Evolutionary conservation across 331 rosid genomes (phyloP), one percentile per base, ranked within the genome.

Genomic region (Rhamnella rubrinervis): DNA sequence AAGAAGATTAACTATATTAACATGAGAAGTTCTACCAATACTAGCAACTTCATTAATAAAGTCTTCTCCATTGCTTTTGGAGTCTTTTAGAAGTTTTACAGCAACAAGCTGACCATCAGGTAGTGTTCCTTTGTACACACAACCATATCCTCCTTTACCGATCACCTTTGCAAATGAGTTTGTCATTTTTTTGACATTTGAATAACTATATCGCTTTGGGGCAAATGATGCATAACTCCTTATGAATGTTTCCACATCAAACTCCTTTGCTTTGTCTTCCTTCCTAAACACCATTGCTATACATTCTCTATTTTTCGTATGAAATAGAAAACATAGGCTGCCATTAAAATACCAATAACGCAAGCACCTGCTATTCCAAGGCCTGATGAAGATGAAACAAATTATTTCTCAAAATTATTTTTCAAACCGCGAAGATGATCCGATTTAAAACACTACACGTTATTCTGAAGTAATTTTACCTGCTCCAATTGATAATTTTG

Each of bases 351-450:
- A 5, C 38, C 84, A 53, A 75, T 63, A 73, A 76, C 55, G 47
- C 35, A 79, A 4, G 65, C 97, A 67, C 75, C 88, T 68, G 83
- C 89, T n/a, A 18, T 58, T 31, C 13, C 41, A 69, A 26, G 23
- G 46, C 91, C 98, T n/a, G n/a, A n/a, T 93, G 85, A 64, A 63
- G 55, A 73, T 19, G 67, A 57, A 71, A 77, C 40, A 49, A 57
- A 60, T 57, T 53, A 65, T 71, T 19, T 69, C 63, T 71, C 66
- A 63, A 35, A 13, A 13, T 70, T 67, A 41, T 16, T 57, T 52
- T 55, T 49, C 21, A 25, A 52, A 60, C 40, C 38, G 20, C 18
- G 26, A 56, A 31, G 26, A 31, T 49, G 52, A 51, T 38, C 64
- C 21, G 55, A 18, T 9, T 40, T 47, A 61, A 47, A 59, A 71